These are phyloP conservation scores for Articulospora tetracladia DNA, from an alignment of 495 filamentous ascomycete species.

Conservation along the genomic window DNA sequence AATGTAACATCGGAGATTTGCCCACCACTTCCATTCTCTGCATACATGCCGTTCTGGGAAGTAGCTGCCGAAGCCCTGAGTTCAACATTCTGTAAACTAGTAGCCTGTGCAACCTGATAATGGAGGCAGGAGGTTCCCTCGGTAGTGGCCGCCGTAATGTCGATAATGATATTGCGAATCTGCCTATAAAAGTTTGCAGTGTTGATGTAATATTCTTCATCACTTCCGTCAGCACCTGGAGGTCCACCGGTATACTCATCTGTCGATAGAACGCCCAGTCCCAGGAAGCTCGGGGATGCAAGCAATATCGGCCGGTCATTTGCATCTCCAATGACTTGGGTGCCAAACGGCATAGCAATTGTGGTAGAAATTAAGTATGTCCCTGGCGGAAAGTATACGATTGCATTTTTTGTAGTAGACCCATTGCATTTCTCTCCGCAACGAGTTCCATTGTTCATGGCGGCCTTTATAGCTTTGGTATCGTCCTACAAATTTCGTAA, in stretches of 20 bases:
- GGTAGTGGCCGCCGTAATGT: slow-evolving; percentile 43
- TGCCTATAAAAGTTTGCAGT: slow-evolving; percentile 64
- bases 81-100: slow-evolving; percentile 59
- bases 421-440: slow-evolving; percentile 10
- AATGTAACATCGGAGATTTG: slow-evolving; percentile 62
- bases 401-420: slow-evolving; percentile 8
- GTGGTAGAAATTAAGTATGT: slow-evolving; percentile 5
- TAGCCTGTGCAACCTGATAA: slow-evolving; percentile 74
- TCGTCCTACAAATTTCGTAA: too few species aligned
- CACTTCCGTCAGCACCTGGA: slow-evolving; percentile 5
- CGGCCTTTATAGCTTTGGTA: slow-evolving; percentile 14
- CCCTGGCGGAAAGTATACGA: slow-evolving; percentile 16
- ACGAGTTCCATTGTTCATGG: slow-evolving; percentile 11
- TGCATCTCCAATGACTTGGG: slow-evolving; percentile 15
- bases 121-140: slow-evolving; percentile 48
- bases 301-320: slow-evolving; percentile 53
- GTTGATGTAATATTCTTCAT: slow-evolving; percentile 35
- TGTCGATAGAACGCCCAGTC: slow-evolving; percentile 66
- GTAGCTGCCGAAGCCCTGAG: slow-evolving; percentile 47
- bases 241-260: slow-evolving; percentile 58
- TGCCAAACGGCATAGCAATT: slow-evolving; percentile 5
- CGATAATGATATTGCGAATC: slow-evolving; percentile 69
- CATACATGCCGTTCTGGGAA: slow-evolving; percentile 48
- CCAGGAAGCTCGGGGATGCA: slow-evolving; percentile 51
- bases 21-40: slow-evolving; percentile 71